Evolutionary conservation across 2,329 filamentous ascomycete species (phyloP).

Genomic region (Zasmidium citrigriseum): DNA sequence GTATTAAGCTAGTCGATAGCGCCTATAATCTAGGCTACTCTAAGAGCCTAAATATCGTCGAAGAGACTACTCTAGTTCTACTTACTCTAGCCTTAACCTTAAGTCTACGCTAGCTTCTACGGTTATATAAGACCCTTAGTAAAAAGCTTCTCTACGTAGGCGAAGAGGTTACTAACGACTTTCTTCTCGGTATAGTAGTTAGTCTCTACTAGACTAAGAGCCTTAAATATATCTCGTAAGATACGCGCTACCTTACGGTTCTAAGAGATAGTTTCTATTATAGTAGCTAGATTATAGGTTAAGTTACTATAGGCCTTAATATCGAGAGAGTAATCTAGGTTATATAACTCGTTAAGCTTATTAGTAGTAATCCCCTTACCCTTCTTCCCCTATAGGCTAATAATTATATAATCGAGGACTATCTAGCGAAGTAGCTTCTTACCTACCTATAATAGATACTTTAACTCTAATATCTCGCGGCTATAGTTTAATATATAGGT

Average conservation of each 20-base stretch:
- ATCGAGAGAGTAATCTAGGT: background rate
- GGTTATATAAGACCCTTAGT: background rate
- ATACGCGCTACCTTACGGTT: background rate
- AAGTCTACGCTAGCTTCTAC: background rate
- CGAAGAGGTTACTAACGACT: background rate
- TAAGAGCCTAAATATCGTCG: background rate
- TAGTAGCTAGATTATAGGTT: background rate
- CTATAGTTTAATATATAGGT: slow-evolving; percentile 1
- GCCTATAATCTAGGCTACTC: background rate
- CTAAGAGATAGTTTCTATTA: background rate
- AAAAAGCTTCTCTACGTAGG: background rate
- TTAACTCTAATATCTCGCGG: slow-evolving; percentile 1
- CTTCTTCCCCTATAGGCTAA: background rate
- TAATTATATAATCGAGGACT: background rate
- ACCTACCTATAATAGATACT: background rate
- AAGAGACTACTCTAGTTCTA: background rate
- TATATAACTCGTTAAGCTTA: slow-evolving; percentile 1
- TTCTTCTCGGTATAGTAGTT: slow-evolving; percentile 5
- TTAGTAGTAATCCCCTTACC: slow-evolving; percentile 1
- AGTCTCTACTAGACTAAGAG: background rate
- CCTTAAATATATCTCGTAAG: slow-evolving; percentile 1
- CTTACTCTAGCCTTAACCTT: too few species aligned
- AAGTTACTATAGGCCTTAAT: slow-evolving; percentile 1
- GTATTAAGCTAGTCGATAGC: background rate
- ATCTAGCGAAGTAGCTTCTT: background rate